Percentiles rank a stretch among this genome's conserved stretches.
These are phyloP conservation scores for Dryadomyces quercus-mongolicae DNA, from an alignment of 2,329 filamentous ascomycete species.

Conservation along the genomic window DNA sequence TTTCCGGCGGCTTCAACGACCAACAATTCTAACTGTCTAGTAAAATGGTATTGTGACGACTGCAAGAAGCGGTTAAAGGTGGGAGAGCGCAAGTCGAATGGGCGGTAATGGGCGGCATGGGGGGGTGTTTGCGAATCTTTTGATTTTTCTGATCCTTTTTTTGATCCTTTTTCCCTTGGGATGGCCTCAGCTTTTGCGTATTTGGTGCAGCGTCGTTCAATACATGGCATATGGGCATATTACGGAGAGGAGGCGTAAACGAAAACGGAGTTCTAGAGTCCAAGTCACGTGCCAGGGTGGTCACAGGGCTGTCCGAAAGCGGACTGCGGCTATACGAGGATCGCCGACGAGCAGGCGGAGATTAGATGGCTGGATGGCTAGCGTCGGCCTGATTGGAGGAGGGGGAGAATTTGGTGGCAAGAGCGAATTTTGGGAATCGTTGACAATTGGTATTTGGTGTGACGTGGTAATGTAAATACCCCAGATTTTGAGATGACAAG, in stretches of 20 bases:
- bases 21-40: slow-evolving; percentile 24
- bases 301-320: neutral
- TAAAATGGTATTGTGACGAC: slow-evolving; percentile 74
- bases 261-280: too few relatives aligned
- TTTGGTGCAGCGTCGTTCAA: too few relatives aligned
- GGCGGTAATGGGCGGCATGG: slow-evolving; percentile 26
- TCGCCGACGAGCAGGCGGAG: neutral
- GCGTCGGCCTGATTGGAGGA: neutral
- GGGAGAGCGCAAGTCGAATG: slow-evolving; percentile 37
- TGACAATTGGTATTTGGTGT: too few relatives aligned
- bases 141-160: too few relatives aligned
- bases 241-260: too few relatives aligned
- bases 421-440: too few relatives aligned
- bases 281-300: too few relatives aligned
- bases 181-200: too few relatives aligned
- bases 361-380: neutral
- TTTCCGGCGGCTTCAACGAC: too few relatives aligned
- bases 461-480: neutral
- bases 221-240: too few relatives aligned
- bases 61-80: slow-evolving; percentile 56
- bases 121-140: too few relatives aligned
- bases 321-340: neutral
- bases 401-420: neutral
- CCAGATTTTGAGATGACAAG: neutral
- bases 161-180: too few relatives aligned